Percentiles rank a stretch among this genome's conserved stretches.
Conservation (phyloP, 1,284 basidiomycete genomes). For the Ceratobasidium sp. region DNA sequence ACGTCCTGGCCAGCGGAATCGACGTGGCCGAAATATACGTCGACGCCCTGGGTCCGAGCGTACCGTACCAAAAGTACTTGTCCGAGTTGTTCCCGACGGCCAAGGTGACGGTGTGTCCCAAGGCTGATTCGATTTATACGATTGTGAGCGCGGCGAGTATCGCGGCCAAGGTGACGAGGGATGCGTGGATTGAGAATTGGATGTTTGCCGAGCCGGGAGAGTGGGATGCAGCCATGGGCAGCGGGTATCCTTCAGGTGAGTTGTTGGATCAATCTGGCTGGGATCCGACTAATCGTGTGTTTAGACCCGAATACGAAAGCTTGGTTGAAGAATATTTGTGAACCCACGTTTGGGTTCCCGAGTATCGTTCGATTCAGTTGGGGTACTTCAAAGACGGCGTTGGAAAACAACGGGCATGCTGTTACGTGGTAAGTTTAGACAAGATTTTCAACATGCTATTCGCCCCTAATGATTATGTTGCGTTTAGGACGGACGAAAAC, state of each 20-base stretch:
- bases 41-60: slow-evolving; percentile 90
- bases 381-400: slow-evolving; percentile 87
- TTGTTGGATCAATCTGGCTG: slow-evolving; percentile 33
- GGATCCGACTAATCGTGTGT: slow-evolving; percentile 21
- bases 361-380: slow-evolving; percentile 93
- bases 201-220: slow-evolving; percentile 65
- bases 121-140: slow-evolving; percentile 95
- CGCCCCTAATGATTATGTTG: not conserved
- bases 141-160: slow-evolving; percentile 97
- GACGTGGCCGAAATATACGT: slow-evolving; percentile 91
- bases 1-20: slow-evolving; percentile 81
- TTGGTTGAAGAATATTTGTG: slow-evolving; percentile 79
- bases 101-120: slow-evolving; percentile 86
- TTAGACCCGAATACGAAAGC: slow-evolving; percentile 90
- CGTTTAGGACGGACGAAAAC: slow-evolving; percentile 75
- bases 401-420: slow-evolving; percentile 72
- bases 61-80: slow-evolving; percentile 82
- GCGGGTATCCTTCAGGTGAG: slow-evolving; percentile 87
- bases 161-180: slow-evolving; percentile 94
- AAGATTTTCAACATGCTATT: not conserved
- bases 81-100: slow-evolving; percentile 81
- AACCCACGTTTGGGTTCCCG: slow-evolving; percentile 93
- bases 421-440: slow-evolving; percentile 73
- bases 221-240: slow-evolving; percentile 63
- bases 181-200: slow-evolving; percentile 90